Base-by-base conservation (phyloP, 139 green algal species). In the Closterium sp. region DNA sequence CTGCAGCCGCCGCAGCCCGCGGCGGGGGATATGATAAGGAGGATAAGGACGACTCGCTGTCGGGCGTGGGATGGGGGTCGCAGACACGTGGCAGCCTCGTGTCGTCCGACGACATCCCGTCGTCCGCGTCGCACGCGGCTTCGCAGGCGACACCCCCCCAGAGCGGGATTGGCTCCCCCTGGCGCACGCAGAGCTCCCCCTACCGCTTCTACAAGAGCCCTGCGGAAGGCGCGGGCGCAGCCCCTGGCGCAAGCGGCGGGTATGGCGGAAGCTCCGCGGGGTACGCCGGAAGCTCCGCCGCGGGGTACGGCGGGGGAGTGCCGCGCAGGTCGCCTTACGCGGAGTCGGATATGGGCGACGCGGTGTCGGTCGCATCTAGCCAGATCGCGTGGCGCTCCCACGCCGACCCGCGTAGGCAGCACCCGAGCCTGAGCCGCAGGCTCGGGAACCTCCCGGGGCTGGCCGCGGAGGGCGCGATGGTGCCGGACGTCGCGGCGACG, bases 381-480 rank as follows among this genome's bases (percentile, higher is more conserved):
- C 55, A 76, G 55, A 76, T 76, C 55, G 55, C 55, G 9, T 76
- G 55, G 55, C 55, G 55, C 55, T 76, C 55, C 30, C 83, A 86
- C 30, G 30, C 83, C 5, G 83, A 86, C 6, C 83, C 83, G 30
- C n/a, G 83, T 3, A 25, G 30, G 83, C n/a, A 34, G n/a, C n/a
- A 86, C 83, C 30, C 83, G 30, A 86, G 83, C 83, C 83, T 86
- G 83, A 33, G 30, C 30, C n/a, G 83, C 30, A 86, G 83, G 83
- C 83, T 86, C 30, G 83, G 83, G 83, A 86, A 86, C 83, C 30
- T 86, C 30, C 83, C 83, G 28, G 30, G n/a, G 83, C 83, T 86
- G n/a, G 83, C 30, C 21, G 30, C 30, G 30, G 83, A 86, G 21
- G 83, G 83, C 30, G 83, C 30, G 21, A 86, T 33, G 30, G 83